A percentile compares a stretch with the other conserved stretches of the same genome.
Conservation (phyloP, 192 early-diverging fungal species). For the Blastocladiella britannica region DNA sequence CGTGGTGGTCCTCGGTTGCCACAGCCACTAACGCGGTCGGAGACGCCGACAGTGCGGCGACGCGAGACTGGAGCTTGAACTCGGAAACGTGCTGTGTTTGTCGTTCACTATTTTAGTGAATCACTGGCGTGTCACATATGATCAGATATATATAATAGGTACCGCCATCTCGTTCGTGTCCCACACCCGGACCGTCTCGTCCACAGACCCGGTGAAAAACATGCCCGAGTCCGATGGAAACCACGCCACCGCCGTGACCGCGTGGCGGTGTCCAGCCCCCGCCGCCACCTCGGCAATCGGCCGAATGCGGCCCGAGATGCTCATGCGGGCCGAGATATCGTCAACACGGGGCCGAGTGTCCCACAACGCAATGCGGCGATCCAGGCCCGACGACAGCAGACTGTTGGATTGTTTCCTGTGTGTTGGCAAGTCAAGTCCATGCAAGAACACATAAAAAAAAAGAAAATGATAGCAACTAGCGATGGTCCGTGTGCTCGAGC, state of each 20-base stretch:
- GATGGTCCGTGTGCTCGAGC: too few species aligned
- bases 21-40: neutral
- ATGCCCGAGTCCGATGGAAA: neutral
- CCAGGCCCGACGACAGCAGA: too few species aligned
- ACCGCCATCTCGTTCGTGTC: neutral
- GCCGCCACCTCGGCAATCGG: too few species aligned
- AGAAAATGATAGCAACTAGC: too few species aligned
- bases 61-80: neutral
- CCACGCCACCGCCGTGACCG: neutral
- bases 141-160: neutral
- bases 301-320: too few species aligned
- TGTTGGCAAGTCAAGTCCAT: too few species aligned
- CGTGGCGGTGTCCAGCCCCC: too few species aligned
- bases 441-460: too few species aligned
- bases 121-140: neutral
- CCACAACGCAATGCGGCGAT: too few species aligned
- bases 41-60: neutral
- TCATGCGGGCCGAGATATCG: too few species aligned
- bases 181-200: neutral
- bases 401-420: too few species aligned
- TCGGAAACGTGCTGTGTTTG: neutral
- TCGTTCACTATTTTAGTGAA: neutral
- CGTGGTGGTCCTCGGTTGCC: neutral
- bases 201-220: neutral
- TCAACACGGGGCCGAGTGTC: too few species aligned